Evolutionary conservation across 495 filamentous ascomycete species (phyloP).

Genomic region (Penicillium mononematosum): DNA sequence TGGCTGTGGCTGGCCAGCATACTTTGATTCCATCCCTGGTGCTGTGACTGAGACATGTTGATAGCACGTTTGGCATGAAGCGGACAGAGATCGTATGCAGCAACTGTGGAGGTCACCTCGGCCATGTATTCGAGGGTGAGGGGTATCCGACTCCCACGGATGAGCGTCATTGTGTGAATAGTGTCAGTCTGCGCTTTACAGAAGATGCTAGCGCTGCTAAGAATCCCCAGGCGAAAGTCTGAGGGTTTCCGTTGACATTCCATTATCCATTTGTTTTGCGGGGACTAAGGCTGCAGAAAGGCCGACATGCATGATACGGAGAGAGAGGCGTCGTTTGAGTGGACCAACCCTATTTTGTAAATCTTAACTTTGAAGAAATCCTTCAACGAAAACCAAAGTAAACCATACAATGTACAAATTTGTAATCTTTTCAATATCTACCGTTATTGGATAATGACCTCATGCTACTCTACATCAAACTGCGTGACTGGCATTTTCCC

Average conservation of each 20-base stretch:
- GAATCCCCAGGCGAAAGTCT: slow-evolving; percentile 36
- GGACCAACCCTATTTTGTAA: slow-evolving; percentile 2
- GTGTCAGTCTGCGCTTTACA: slow-evolving; percentile 80
- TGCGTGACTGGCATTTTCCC: slow-evolving; percentile 23
- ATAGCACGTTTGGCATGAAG: slow-evolving; percentile 75
- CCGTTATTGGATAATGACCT: not conserved
- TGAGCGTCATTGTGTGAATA: slow-evolving; percentile 97
- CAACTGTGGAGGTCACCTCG: slow-evolving; percentile 93
- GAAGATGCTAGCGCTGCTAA: slow-evolving; percentile 47
- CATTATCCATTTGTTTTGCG: slow-evolving; percentile 11
- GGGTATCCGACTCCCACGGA: slow-evolving; percentile 87
- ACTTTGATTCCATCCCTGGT: slow-evolving; percentile 89
- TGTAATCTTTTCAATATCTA: not conserved
- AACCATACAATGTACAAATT: not conserved
- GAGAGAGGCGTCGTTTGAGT: slow-evolving; percentile 8
- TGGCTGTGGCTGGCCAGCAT: slow-evolving; percentile 96
- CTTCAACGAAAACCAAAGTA: not conserved
- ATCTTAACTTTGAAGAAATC: not conserved
- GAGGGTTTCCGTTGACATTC: slow-evolving; percentile 9
- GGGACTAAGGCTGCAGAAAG: slow-evolving; percentile 12
- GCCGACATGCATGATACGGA: slow-evolving; percentile 8
- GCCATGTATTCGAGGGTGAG: slow-evolving; percentile 97
- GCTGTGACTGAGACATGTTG: slow-evolving; percentile 79
- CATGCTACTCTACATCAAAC: slow-evolving; percentile 19
- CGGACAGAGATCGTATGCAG: slow-evolving; percentile 90